Evolutionary conservation across 1,139 yeast genomes (phyloP).

Genomic region (Saccharomyces hybrid): DNA sequence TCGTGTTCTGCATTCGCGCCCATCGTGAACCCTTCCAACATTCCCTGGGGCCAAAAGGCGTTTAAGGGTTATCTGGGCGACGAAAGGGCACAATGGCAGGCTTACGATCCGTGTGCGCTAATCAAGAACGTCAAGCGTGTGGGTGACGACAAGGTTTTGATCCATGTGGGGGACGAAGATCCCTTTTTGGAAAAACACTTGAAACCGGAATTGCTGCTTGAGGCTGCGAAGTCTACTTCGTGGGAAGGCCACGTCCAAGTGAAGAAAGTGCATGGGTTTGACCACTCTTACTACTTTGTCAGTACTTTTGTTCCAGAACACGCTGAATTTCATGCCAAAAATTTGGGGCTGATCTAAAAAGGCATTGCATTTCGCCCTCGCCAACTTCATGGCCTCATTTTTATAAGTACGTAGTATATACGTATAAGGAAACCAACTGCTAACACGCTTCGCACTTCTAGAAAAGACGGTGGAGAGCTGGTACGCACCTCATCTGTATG

Average conservation of each 20-base stretch:
- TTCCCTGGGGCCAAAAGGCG: conserved; percentile 84
- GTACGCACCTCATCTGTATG: background rate
- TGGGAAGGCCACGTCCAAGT: conserved; percentile 58
- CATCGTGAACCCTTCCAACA: conserved; percentile 65
- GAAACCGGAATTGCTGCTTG: conserved; percentile 65
- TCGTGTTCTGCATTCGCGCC: conserved; percentile 92
- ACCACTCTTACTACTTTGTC: conserved; percentile 84
- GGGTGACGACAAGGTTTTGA: conserved; percentile 47
- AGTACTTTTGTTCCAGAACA: conserved; percentile 78
- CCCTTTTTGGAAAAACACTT: conserved; percentile 64
- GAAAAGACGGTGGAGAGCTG: no score
- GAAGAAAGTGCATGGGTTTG: conserved; percentile 72
- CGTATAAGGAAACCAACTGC: background rate
- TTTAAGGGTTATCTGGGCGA: conserved; percentile 70
- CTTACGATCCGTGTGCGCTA: conserved; percentile 77
- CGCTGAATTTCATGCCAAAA: conserved; percentile 79
- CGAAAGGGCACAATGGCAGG: conserved; percentile 46
- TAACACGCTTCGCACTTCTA: no score
- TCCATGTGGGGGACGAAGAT: conserved; percentile 80
- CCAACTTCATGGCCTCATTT: background rate
- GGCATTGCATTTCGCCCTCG: background rate
- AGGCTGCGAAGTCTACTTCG: conserved; percentile 52
- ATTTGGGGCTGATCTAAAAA: conserved; percentile 44
- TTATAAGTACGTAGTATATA: background rate
- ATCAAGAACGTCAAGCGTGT: conserved; percentile 45